Base-by-base conservation (phyloP, 306 rosid species). In the Cucumis hystrix region DNA sequence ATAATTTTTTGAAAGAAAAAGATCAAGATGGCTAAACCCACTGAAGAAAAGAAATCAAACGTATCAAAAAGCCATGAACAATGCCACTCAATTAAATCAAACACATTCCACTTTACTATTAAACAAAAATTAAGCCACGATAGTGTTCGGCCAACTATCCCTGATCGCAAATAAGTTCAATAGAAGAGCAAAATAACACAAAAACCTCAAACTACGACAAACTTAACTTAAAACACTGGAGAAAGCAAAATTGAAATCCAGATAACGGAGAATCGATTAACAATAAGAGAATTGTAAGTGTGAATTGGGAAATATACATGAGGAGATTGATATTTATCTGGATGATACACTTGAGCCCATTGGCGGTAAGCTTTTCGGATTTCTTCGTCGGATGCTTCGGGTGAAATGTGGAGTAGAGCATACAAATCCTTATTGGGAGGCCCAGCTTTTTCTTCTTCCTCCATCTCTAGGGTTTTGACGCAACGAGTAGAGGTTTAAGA, bases 301-400 rank as follows among this genome's bases (percentile, higher is more conserved):
- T 12, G 14, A 45, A 58, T 16, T 25, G 39, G 28, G 33, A 65
- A 43, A 51, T 88, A 51, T 88, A 55, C 98, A 28, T 89, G 93
- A 59, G 93, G 91, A 71, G 92, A 83, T 88, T 87, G 99, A 84
- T 90, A 89, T 79, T 95, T 95, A 55, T 95, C 99, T 13, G 99
- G 99, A 73, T 95, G 99, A 75, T 95, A 95, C 17, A 81, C 86
- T 83, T 95, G 99, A 5, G 99, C 97, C 99, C 99, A 92, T 81
- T 95, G 99, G 60, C 97, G 91, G 85, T 95, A 95, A 39, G 99
- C 95, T 87, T 82, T 92, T 67, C 97, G 94, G 82, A 95, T 91
- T 87, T 95, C 99, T 80, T 95, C 99, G 65, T 92, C 99, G 80
- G 97, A 89, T 61, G 99, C 93, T 70, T 95, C 97, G 2, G 99